Evolutionary conservation across 2,329 filamentous ascomycete species (phyloP).

Genomic region (Epichloe coenophiala): DNA sequence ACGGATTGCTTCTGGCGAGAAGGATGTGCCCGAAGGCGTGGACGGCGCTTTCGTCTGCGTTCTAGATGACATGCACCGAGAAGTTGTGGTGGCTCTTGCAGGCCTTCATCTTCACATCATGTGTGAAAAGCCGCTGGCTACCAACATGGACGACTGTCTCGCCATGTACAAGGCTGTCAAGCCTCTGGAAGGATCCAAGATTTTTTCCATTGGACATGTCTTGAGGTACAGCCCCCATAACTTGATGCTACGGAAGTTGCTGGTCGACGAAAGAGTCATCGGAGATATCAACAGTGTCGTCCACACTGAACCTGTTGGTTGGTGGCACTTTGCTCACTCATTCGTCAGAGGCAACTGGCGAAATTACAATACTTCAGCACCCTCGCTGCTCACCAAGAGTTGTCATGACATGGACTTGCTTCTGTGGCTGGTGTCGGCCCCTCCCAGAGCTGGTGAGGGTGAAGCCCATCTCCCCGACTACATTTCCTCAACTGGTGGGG

Average conservation of each 20-base stretch:
- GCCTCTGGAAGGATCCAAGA: slow-evolving; percentile 18
- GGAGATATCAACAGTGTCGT: slow-evolving; percentile 78
- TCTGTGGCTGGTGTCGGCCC: slow-evolving; percentile 78
- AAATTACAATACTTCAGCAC: slow-evolving; percentile 61
- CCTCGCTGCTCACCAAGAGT: slow-evolving; percentile 81
- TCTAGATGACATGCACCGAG: slow-evolving; percentile 76
- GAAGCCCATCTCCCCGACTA: slow-evolving; percentile 59
- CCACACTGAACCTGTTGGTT: slow-evolving; percentile 88
- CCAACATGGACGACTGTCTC: slow-evolving; percentile 64
- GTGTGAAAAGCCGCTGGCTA: slow-evolving; percentile 89
- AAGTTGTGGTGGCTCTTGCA: slow-evolving; percentile 63
- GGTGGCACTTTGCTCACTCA: slow-evolving; percentile 89
- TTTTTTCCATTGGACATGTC: slow-evolving; percentile 92
- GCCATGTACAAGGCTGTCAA: slow-evolving; percentile 51
- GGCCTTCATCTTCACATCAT: slow-evolving; percentile 66
- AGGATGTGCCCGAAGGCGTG: slow-evolving; percentile 35
- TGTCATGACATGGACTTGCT: slow-evolving; percentile 94
- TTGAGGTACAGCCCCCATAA: slow-evolving; percentile 85
- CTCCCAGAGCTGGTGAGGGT: slow-evolving; percentile 30
- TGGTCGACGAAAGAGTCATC: slow-evolving; percentile 62
- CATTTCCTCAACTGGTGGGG: slow-evolving; percentile 61
- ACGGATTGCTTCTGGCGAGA: slow-evolving; percentile 33
- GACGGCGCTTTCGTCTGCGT: slow-evolving; percentile 55
- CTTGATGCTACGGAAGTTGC: slow-evolving; percentile 63
- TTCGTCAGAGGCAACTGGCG: slow-evolving; percentile 94